Percentiles rank a stretch among this genome's conserved stretches.
phyloP scores from a whole-genome alignment of 208 protist species.

The Crithidia acanthocephali region DNA sequence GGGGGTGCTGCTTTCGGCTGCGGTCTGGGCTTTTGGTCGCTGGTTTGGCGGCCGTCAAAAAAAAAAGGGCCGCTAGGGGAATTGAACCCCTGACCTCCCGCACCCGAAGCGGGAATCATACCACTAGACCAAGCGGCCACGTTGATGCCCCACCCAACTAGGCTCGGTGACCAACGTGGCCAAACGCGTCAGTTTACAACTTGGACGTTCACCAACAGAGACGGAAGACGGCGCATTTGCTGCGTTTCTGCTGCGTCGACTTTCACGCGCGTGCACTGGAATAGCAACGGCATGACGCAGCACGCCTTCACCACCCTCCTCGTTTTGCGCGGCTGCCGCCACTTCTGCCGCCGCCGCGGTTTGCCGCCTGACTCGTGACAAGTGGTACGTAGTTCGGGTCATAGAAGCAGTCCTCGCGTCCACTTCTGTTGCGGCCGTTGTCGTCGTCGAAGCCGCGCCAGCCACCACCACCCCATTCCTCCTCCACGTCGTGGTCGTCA shows the following conservation, averaged over 20 bases:
- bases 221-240: no score
- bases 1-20: background rate
- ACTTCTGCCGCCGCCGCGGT: background rate
- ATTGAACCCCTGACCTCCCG: constrained; percentile 90
- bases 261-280: no score
- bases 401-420: constrained; percentile 11
- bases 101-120: constrained; percentile 90
- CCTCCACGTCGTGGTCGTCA: no score
- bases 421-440: no score
- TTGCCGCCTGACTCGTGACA: background rate
- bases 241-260: background rate
- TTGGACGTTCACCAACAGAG: no score
- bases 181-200: no score
- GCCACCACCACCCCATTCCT: no score
- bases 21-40: no score
- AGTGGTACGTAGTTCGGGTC: constrained; percentile 8
- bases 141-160: background rate
- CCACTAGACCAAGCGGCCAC: constrained; percentile 86
- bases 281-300: background rate
- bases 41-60: no score
- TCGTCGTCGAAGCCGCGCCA: background rate
- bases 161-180: no score
- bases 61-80: constrained; percentile 77
- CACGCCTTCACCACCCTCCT: background rate
- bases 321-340: background rate